Percentiles rank a stretch among this genome's conserved stretches.
Conservation (phyloP, 2,329 filamentous ascomycete species). For the Cladosporium velox region DNA sequence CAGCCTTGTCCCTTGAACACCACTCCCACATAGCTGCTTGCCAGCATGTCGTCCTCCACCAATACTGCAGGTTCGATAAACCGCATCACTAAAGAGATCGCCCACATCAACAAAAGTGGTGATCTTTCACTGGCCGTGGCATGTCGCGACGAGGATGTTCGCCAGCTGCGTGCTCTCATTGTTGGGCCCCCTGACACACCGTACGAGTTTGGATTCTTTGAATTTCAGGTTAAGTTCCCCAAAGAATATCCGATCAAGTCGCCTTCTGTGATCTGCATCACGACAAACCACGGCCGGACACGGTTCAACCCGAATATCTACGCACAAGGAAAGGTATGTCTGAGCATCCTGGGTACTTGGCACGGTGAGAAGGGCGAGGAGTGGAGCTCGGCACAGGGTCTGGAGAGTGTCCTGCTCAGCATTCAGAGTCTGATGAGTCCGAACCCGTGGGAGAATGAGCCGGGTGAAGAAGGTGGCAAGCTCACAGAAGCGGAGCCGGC, state of each 20-base stretch:
- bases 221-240: slow-evolving; percentile 59
- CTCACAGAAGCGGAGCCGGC: slow-evolving; percentile 31
- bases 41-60: slow-evolving; percentile 28
- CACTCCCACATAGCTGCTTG: neutral
- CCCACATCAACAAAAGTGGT: slow-evolving; percentile 77
- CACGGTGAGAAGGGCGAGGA: slow-evolving; percentile 85
- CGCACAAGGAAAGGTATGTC: slow-evolving; percentile 82
- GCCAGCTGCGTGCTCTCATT: slow-evolving; percentile 82
- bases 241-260: slow-evolving; percentile 77
- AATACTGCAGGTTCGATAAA: slow-evolving; percentile 35
- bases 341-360: slow-evolving; percentile 81
- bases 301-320: slow-evolving; percentile 99
- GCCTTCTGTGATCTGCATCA: slow-evolving; percentile 66
- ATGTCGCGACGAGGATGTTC: slow-evolving; percentile 84
- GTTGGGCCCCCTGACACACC: slow-evolving; percentile 91
- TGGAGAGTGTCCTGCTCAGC: slow-evolving; percentile 91
- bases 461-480: slow-evolving; percentile 76
- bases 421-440: slow-evolving; percentile 94
- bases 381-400: slow-evolving; percentile 93
- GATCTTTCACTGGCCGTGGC: slow-evolving; percentile 88
- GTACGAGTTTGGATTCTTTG: slow-evolving; percentile 97
- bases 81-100: slow-evolving; percentile 67
- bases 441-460: slow-evolving; percentile 89
- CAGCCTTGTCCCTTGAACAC: slow-evolving; percentile 9
- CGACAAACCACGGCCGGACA: slow-evolving; percentile 84